phyloP scores from a whole-genome alignment of 371 early-diverging fungal genomes.

The Fennellomyces sp. region DNA sequence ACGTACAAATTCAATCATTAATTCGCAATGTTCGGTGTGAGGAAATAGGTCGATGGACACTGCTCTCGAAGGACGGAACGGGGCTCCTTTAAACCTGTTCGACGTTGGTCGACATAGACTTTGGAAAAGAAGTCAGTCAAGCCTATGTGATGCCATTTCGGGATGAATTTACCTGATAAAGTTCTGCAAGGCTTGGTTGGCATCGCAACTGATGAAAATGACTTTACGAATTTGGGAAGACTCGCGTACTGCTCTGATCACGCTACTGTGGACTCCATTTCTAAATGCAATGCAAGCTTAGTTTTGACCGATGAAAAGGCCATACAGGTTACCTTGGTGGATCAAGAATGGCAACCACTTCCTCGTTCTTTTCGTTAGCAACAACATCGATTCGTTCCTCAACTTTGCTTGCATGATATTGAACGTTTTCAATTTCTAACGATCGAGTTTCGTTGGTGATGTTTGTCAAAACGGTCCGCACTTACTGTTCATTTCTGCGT shows the following conservation, averaged over 20 bases:
- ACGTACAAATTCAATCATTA: conserved; percentile 70
- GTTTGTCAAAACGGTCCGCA: not conserved
- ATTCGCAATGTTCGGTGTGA: conserved; percentile 75
- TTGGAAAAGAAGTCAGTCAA: conserved; percentile 8
- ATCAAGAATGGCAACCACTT: conserved; percentile 72
- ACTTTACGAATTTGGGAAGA: conserved; percentile 60
- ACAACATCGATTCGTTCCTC: conserved; percentile 67
- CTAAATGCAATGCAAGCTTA: conserved; percentile 11
- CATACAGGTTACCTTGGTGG: conserved; percentile 67
- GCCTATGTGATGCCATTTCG: not conserved
- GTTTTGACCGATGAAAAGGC: not conserved
- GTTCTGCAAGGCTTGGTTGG: conserved; percentile 65
- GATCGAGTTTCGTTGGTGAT: too few species aligned
- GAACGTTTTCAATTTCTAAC: conserved; percentile 53
- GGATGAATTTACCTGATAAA: conserved; percentile 62
- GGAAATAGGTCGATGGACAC: conserved; percentile 82
- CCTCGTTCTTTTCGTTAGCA: conserved; percentile 32
- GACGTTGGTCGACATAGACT: conserved; percentile 66
- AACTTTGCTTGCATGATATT: conserved; percentile 64
- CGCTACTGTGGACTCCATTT: conserved; percentile 66
- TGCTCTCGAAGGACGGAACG: conserved; percentile 68
- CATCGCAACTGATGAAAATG: conserved; percentile 80
- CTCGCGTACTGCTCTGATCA: conserved; percentile 67
- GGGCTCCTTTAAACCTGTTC: conserved; percentile 56
- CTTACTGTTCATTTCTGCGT: conserved; percentile 70